Evolutionary conservation across 2,329 filamentous ascomycete species (phyloP), one percentile per base, ranked within the genome.

Genomic region (Aspergillus tamarii): DNA sequence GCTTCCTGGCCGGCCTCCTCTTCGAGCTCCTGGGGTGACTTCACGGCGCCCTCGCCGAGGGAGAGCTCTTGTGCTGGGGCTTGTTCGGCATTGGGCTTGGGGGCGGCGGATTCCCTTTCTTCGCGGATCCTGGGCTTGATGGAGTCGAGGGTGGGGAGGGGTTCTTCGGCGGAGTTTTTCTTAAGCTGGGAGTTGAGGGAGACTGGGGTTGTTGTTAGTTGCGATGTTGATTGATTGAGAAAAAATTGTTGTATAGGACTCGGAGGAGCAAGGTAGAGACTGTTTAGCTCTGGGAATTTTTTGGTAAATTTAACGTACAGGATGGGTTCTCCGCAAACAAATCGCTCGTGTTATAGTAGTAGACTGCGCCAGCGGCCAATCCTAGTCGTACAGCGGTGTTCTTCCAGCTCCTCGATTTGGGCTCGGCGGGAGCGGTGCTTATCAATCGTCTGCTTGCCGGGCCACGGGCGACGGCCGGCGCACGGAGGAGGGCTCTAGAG

Each of bases 271-370:
- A 53, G 21, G 45, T 14, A 26, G 21, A 26, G 23, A 12, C 7
- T 14, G 28, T 19, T 52, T 14, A 41, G 36, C 34, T 9, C 39
- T 10, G 1, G 48, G 23, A 46, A 41, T 53, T 36, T 12, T 21
- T 14, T 52, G 53, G 60, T 62, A 58, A n/a, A 26, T 39, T 23
- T 7, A 39, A 80, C 90, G 70, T 85, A 96, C 93, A 85, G 70
- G 86, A 80, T 41, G 89, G 87, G 78, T 96, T 90, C 72, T 97
- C 92, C 19, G 93, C 91, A 78, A 98, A 98, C 26, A 93, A 84
- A 60, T 89, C 87, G 73, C 90, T 94, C 9, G 93, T 97, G 83
- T 93, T 96, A 80, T 98, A 99, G 80, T 92, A 97, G 82, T 98
- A 99, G 57, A 98, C 82, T 53, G 90, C 88, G 23, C 86, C 92